Evolutionary conservation across 2,329 filamentous ascomycete species (phyloP).

Genomic region (Aureobasidium sp.): DNA sequence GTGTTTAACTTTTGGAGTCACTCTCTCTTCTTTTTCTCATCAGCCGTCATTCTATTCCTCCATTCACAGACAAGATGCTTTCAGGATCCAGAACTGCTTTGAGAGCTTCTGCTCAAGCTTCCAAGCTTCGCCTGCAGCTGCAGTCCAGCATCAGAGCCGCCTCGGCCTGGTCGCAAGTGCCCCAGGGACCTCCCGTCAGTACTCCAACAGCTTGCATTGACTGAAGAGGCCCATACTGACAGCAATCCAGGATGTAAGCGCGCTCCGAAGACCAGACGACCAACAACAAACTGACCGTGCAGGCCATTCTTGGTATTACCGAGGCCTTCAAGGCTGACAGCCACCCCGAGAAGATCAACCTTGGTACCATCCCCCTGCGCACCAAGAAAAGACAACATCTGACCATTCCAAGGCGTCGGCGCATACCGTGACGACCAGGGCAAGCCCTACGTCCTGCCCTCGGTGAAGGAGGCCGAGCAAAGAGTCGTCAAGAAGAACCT

Average conservation of each 20-base stretch:
- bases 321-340: constrained; percentile 98
- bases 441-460: constrained; percentile 95
- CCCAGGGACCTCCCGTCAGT: constrained; percentile 73
- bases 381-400: neutral
- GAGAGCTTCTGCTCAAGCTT: constrained; percentile 14
- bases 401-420: constrained; percentile 61
- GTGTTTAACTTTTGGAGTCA: constrained; percentile 12
- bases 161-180: constrained; percentile 84
- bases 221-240: neutral
- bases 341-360: constrained; percentile 94
- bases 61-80: constrained; percentile 11
- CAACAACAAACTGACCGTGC: neutral
- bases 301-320: constrained; percentile 78
- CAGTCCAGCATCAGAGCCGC: constrained; percentile 46
- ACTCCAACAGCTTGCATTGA: neutral
- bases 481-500: constrained; percentile 67
- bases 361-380: constrained; percentile 50
- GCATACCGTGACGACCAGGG: constrained; percentile 97
- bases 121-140: constrained; percentile 17
- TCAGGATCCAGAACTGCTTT: constrained; percentile 15
- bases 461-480: constrained; percentile 80
- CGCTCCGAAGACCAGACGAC: no score
- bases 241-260: constrained; percentile 1
- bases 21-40: neutral
- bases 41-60: neutral